Percentiles rank a stretch among this genome's conserved stretches.
phyloP scores from a whole-genome alignment of 225 moss, liverwort and hornwort genomes.

The Rhytidiadelphus loreus region DNA sequence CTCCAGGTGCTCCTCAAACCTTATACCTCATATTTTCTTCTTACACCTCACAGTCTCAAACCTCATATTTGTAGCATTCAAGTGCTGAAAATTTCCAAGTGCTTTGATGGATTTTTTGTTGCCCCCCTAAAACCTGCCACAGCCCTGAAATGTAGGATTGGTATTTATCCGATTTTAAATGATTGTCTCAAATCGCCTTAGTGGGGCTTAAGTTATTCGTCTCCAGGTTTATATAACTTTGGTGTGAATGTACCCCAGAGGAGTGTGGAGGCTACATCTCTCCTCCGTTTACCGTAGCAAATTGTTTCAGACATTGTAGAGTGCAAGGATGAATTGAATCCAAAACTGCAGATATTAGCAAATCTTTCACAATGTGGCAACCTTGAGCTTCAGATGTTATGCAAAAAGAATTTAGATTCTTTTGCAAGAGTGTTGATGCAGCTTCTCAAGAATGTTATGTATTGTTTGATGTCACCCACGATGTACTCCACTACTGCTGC shows the following conservation, averaged over 20 bases:
- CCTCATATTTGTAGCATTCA: not conserved
- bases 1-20: conserved; percentile 13
- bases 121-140: not conserved
- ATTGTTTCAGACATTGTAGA: not conserved
- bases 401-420: not conserved
- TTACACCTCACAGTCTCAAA: not conserved
- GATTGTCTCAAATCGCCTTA: not conserved
- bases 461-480: not conserved
- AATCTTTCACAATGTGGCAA: not conserved
- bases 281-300: not conserved
- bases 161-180: too few relatives aligned
- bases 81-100: not conserved
- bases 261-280: not conserved
- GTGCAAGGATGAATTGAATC: not conserved
- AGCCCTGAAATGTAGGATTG: not conserved
- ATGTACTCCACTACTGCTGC: not conserved
- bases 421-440: not conserved
- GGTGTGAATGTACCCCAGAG: not conserved
- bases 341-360: not conserved
- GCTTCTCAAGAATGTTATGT: not conserved
- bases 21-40: not conserved
- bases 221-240: not conserved
- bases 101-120: not conserved
- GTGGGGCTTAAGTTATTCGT: not conserved
- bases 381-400: not conserved